Evolutionary conservation across 129 eudicot genomes (phyloP), one percentile per base, ranked within the genome.

Genomic region (Arctium lappa): DNA sequence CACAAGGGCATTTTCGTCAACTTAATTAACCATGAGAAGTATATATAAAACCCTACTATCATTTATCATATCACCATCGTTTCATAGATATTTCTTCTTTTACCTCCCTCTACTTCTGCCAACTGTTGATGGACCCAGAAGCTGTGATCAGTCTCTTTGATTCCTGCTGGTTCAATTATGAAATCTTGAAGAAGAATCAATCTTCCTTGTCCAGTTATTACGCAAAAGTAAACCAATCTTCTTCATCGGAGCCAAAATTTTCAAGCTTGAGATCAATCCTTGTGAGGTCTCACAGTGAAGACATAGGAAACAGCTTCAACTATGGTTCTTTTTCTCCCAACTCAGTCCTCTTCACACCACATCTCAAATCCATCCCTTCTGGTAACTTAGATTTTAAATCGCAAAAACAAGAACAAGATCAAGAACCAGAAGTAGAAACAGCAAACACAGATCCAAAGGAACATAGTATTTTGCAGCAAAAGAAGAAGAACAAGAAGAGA

Each of bases 141-240:
- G 66, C 76, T n/a, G 78, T 91, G 12, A 69, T 93, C 5, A 88
- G 78, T 62, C 95, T 89, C 83, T 86, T 89, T 44, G 95, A 93
- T 86, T 84, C 89, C 5, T 86, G 30, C 74, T 93, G 97, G 97
- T 93, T 86, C 85, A 16, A 81, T 38, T 63, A 38, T 72, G 63
- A 86, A 81, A 81, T 88, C 87, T 83, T 86, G 87, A 81, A 86
- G 60, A 73, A 82, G 11, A 56, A 74, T 50, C 77, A 72, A 44
- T 82, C 91, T 13, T 16, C 15, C 30, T 42, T 63, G 11, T 53
- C 13, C 63, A 15, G 6, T 53, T 13, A 13, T 16, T 11, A 48
- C 60, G 13, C 53, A 0, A 37, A 12, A 34, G 7, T 18, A 71
- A 71, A 71, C 44, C 44, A 79, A 69, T 33, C 71, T 18, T 18